Evolutionary conservation across 108 stramenopile genomes (phyloP).

Genomic region (Mediolabrus comicus): DNA sequence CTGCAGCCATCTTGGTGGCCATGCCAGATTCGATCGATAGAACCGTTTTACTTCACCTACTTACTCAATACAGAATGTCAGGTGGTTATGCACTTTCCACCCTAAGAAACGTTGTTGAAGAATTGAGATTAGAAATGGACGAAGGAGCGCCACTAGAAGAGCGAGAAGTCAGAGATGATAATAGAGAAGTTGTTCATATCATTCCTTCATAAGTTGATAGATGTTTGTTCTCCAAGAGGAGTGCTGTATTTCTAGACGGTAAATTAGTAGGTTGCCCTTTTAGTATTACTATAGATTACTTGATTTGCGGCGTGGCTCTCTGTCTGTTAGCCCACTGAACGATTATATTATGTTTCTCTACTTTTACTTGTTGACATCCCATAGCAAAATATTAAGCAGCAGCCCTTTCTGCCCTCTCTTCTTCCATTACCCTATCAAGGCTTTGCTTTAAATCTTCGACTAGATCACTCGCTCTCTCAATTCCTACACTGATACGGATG

Average conservation of each 20-base stretch:
- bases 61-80: neutral
- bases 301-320: neutral
- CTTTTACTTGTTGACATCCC: neutral
- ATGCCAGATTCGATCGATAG: neutral
- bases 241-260: neutral
- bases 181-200: neutral
- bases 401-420: slow-evolving; percentile 1
- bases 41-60: neutral
- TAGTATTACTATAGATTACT: slow-evolving; percentile 2
- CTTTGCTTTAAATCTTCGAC: slow-evolving; percentile 68
- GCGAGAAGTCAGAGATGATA: neutral
- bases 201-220: neutral
- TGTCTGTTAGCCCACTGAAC: neutral
- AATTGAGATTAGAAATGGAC: neutral
- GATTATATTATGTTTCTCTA: neutral
- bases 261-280: neutral
- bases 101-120: neutral
- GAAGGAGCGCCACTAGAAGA: neutral
- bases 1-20: neutral
- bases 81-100: neutral
- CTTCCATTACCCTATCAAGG: slow-evolving; percentile 48
- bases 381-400: too few relatives aligned
- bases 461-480: slow-evolving; percentile 72
- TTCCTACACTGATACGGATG: slow-evolving; percentile 78
- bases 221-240: neutral